Base-by-base conservation (phyloP, 2,329 filamentous ascomycete genomes). In the Arachnomyces sp. region DNA sequence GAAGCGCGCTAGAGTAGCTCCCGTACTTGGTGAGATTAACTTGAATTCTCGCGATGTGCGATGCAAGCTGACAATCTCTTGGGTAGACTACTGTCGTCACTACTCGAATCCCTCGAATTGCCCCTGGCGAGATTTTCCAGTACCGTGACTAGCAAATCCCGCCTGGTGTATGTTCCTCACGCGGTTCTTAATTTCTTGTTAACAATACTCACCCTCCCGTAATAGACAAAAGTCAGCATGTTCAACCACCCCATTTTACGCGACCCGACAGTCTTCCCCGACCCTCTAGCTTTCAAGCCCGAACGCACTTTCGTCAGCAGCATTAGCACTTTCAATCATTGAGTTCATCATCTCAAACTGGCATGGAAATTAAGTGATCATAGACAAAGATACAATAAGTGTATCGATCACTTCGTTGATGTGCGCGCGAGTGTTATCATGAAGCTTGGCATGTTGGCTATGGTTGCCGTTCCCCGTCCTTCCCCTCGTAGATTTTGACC, bases 221-320 rank as follows among this genome's bases (percentile, higher is more conserved):
- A 15, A 2, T 18, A 52, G 49, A 51, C 46, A 3, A 39, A 40
- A 4, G 44, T 53, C 7, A 48, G 46, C 31, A 52, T 52, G 51
- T 47, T 46, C 2, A 52, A 34, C n/a, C 44, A 44, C 25, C 44
- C 46, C 16, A 48, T 50, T 8, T 18, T 51, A 9, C 40, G 44
- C 7, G 48, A 53, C 21, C 46, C 48, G 3, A 21, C 28, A 13
- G 33, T 39, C 11, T 63, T 62, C 37, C 56, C 53, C 0, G 49
- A 58, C 3, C 50, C 57, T 3, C 30, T 45, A 2, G 38, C 38
- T 6, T 63, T 63, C 38, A 28, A 25, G 2, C 59, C 60, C 0
- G 55, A 58, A 34, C 51, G 60, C 3, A n/a, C n/a, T n/a, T n/a
- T n/a, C n/a, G n/a, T n/a, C n/a, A n/a, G n/a, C n/a, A n/a, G n/a